Evolutionary conservation across 345 rosid species (phyloP), one percentile per base, ranked within the genome.

Genomic region (Crucihimalaya himalaica): DNA sequence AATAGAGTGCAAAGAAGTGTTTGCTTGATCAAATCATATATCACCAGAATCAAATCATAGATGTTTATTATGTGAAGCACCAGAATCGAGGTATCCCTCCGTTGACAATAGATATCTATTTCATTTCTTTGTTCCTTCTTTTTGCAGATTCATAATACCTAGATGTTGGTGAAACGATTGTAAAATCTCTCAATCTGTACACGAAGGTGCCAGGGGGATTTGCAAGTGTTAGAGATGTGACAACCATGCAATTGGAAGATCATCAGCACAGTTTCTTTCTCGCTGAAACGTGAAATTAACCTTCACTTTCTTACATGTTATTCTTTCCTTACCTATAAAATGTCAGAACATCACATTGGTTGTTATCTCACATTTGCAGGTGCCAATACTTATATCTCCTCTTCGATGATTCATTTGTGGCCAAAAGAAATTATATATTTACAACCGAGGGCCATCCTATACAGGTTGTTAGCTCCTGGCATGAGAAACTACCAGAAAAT

Each of bases 261-360:
- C 98, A 94, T 81, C 97, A 91, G 70, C 98, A 91, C 81, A 94
- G 97, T 82, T 94, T 94, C 86, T 94, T 94, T 78, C 98, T 94
- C 0, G 93, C 98, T 32, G 98, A 94, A 82, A 94, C 89, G 98
- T 94, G 70, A 84, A 79, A 42, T 27, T n/a, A 16, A 43, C 9
- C 0, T 20, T 54, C 47, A 47, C 50, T 52, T 61, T 32, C 54
- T 37, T 62, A 10, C 29, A 52, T 34, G 4, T 35, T 23, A 71
- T 51, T 60, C n/a, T 4, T 60, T 40, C 68, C 47, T 21, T 10
- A 51, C 40, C 10, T 51, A 40, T 39, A 50, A 20, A 59, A 34
- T 28, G 23, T 67, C 67, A 55, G 32, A 57, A 47, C 47, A 27
- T 73, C 57, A 72, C 29, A 11, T 35, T 53, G 68, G 53, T 71